Conservation (phyloP, 192 early-diverging fungal genomes). For the Backusella tarrabulga region DNA sequence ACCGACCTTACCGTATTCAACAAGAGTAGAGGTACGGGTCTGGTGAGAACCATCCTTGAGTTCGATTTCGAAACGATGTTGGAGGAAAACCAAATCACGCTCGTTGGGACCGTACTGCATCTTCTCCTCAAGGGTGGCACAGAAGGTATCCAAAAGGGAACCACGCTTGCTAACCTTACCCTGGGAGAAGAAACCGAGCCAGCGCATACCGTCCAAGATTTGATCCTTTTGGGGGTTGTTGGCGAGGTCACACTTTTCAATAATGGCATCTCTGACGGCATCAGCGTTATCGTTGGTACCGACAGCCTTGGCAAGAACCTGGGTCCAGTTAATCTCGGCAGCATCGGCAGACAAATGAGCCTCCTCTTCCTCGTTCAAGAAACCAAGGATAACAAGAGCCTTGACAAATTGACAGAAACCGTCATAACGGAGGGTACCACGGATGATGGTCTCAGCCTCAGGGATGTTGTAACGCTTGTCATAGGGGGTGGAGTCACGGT, state of each 20-base stretch:
- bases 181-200: conserved; percentile 85
- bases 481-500: conserved; percentile 97
- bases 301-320: conserved; percentile 65
- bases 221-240: conserved; percentile 53
- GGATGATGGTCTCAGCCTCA: conserved; percentile 88
- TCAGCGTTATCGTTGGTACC: conserved; percentile 23
- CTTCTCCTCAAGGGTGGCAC: conserved; percentile 94
- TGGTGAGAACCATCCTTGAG: conserved; percentile 77
- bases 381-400: conserved; percentile 89
- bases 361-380: conserved; percentile 76
- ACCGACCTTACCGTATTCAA: conserved; percentile 89
- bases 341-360: conserved; percentile 55
- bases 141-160: conserved; percentile 87
- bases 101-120: conserved; percentile 92
- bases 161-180: conserved; percentile 64
- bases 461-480: conserved; percentile 93
- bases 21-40: conserved; percentile 89
- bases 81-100: conserved; percentile 96
- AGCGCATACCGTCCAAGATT: conserved; percentile 74
- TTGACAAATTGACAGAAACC: conserved; percentile 97
- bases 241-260: conserved; percentile 63
- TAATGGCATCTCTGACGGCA: conserved; percentile 60
- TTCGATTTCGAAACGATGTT: conserved; percentile 96
- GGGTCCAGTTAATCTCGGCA: conserved; percentile 74
- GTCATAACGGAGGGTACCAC: conserved; percentile 95